A percentile compares a stretch with the other conserved stretches of the same genome.
Conservation (phyloP, 495 filamentous ascomycete genomes). For the Cenococcum geophilum region DNA sequence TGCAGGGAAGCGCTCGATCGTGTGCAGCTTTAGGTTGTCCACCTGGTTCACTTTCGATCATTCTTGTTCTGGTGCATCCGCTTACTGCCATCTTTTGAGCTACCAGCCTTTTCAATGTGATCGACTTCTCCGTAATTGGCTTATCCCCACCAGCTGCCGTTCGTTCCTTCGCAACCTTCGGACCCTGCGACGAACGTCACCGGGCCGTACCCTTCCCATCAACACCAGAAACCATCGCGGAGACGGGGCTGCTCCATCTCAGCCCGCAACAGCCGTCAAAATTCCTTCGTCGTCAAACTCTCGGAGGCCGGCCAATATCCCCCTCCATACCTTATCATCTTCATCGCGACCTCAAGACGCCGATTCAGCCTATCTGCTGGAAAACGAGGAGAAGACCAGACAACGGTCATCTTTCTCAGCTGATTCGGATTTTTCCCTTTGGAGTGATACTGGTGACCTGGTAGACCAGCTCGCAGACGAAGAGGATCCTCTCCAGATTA, state of each 20-base stretch:
- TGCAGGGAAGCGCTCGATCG: too few relatives aligned
- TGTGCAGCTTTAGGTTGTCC: too few relatives aligned
- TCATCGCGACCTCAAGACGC: slow-evolving; percentile 37
- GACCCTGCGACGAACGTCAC: slow-evolving; percentile 22
- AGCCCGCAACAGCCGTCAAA: slow-evolving; percentile 48
- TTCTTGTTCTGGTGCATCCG: too few relatives aligned
- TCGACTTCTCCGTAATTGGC: slow-evolving; percentile 11
- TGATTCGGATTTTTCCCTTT: slow-evolving; percentile 69
- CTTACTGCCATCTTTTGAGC: too few relatives aligned
- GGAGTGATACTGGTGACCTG: slow-evolving; percentile 91
- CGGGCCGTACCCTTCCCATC: slow-evolving; percentile 10
- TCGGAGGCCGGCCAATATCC: slow-evolving; percentile 48
- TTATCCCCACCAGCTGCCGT: slow-evolving; percentile 16
- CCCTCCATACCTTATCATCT: slow-evolving; percentile 50
- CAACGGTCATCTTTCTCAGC: slow-evolving; percentile 44
- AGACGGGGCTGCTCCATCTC: slow-evolving; percentile 47
- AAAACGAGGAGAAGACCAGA: slow-evolving; percentile 46
- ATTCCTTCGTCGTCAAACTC: slow-evolving; percentile 50
- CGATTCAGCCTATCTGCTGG: slow-evolving; percentile 39
- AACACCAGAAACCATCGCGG: slow-evolving; percentile 12
- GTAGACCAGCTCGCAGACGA: slow-evolving; percentile 78
- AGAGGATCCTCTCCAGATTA: slow-evolving; percentile 69
- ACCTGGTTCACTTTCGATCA: too few relatives aligned
- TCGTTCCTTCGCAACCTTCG: slow-evolving; percentile 11
- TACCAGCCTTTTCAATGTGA: background rate